A percentile compares a stretch with the other conserved stretches of the same genome.
These are phyloP conservation scores for Berkeleyomyces rouxiae DNA, from an alignment of 2,329 filamentous ascomycete genomes.

Conservation along the genomic window DNA sequence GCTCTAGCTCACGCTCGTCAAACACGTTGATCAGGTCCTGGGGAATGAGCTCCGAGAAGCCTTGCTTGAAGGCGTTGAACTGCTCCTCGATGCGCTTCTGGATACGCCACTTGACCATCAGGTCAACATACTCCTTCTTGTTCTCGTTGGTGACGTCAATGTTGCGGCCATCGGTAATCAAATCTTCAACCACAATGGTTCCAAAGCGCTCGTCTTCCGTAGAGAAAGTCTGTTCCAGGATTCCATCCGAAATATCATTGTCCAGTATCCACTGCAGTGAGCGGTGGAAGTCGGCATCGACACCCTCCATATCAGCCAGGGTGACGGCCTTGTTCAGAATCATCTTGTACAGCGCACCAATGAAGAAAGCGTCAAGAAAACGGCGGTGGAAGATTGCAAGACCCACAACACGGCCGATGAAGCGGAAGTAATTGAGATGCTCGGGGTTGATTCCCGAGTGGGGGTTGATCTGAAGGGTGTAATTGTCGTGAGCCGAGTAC, in stretches of 20 bases:
- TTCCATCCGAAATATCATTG: constrained; percentile 83
- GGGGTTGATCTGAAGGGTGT: constrained; percentile 98
- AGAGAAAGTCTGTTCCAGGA: constrained; percentile 88
- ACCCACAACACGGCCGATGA: constrained; percentile 93
- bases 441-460: constrained; percentile 98
- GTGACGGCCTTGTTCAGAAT: constrained; percentile 83
- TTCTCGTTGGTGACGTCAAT: constrained; percentile 97
- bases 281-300: constrained; percentile 93
- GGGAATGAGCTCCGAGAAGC: constrained; percentile 94
- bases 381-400: constrained; percentile 94
- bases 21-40: constrained; percentile 96
- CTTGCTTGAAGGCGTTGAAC: constrained; percentile 93
- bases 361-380: constrained; percentile 97
- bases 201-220: constrained; percentile 96
- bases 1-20: constrained; percentile 88
- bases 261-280: constrained; percentile 96
- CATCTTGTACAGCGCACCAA: constrained; percentile 99
- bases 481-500: constrained; percentile 99
- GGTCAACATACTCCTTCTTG: constrained; percentile 95
- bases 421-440: constrained; percentile 99
- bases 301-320: constrained; percentile 94
- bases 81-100: constrained; percentile 97
- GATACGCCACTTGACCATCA: constrained; percentile 98
- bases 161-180: constrained; percentile 76
- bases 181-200: constrained; percentile 81